Conservation (phyloP, 768 basidiomycete genomes). For the Cystobasidium ongulense region DNA sequence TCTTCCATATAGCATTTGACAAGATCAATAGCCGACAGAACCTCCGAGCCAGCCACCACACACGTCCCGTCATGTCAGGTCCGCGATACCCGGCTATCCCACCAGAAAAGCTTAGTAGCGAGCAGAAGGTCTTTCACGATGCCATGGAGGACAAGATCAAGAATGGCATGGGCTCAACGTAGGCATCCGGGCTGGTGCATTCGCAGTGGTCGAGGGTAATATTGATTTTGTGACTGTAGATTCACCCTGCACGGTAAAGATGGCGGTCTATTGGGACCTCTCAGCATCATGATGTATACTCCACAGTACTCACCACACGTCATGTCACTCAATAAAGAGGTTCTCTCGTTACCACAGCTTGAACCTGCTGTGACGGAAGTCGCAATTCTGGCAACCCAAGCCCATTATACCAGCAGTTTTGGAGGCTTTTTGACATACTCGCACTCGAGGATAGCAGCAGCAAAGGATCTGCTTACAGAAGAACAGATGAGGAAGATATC, state of each 20-base stretch:
- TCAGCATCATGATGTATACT: conserved; percentile 8
- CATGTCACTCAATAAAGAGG: conserved; percentile 3
- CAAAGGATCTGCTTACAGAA: neutral
- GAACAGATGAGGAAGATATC: conserved; percentile 1
- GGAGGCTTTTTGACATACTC: neutral
- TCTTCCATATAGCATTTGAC: too few species aligned
- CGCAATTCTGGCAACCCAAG: neutral
- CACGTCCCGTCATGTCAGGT: neutral
- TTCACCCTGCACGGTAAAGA: conserved; percentile 1
- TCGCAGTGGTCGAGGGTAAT: neutral
- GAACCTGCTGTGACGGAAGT: neutral
- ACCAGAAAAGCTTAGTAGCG: neutral
- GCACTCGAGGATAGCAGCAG: neutral
- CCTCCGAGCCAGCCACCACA: too few species aligned
- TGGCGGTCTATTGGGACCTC: neutral
- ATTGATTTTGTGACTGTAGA: too few species aligned
- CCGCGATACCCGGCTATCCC: neutral
- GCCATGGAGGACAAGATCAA: neutral
- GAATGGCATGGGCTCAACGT: conserved; percentile 6
- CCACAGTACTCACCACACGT: neutral
- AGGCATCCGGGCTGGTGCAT: neutral
- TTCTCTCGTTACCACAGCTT: neutral
- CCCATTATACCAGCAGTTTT: neutral
- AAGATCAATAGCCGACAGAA: too few species aligned
- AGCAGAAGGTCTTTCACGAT: conserved; percentile 9